Conservation (phyloP, 768 basidiomycete genomes). For the Hygrocybe coccinea region DNA sequence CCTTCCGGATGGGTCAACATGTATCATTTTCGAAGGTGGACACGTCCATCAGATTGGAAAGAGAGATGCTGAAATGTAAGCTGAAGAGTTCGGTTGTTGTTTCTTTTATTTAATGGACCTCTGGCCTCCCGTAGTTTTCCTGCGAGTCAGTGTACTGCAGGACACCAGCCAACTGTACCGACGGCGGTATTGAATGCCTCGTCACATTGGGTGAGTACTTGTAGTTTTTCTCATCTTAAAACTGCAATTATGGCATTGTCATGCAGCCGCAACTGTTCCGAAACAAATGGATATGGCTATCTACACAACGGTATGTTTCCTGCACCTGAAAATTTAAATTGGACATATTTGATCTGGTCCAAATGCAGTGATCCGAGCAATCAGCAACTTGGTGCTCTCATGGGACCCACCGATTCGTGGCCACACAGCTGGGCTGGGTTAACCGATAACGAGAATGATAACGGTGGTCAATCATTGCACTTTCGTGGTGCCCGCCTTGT, state of each 20-base stretch:
- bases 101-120: neutral
- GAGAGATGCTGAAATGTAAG: slow-evolving; percentile 3
- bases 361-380: neutral
- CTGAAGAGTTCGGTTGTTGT: neutral
- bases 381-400: neutral
- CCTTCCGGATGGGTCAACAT: neutral
- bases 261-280: neutral
- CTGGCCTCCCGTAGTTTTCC: neutral
- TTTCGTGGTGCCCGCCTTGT: neutral
- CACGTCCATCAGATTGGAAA: neutral
- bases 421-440: neutral
- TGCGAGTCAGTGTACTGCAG: neutral
- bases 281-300: neutral
- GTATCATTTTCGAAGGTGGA: slow-evolving; percentile 2
- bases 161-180: neutral
- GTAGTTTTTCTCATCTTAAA: no score
- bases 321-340: neutral
- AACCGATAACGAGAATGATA: neutral
- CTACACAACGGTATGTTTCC: neutral
- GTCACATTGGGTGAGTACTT: no score
- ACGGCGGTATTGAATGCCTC: no score
- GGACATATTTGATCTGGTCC: neutral
- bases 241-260: no score
- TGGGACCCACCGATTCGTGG: neutral
- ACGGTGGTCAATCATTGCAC: neutral